Evolutionary conservation across 306 rosid species (phyloP).

Genomic region (Vachellia pachyceras): DNA sequence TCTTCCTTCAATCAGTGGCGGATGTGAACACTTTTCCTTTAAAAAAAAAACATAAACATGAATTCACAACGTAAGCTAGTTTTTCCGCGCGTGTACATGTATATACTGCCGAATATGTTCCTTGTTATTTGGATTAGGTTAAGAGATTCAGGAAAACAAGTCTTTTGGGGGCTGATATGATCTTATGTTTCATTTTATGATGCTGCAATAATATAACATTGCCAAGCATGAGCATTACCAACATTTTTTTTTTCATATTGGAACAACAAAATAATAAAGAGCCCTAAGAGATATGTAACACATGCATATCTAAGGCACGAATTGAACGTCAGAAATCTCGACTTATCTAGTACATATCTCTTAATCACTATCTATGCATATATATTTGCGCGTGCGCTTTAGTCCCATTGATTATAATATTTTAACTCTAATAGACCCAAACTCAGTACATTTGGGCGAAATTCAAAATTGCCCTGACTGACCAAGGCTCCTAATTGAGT

Average conservation of each 20-base stretch:
- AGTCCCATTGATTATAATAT: too few species aligned
- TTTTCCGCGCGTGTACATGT: background rate
- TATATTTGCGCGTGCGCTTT: too few species aligned
- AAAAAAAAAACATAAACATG: background rate
- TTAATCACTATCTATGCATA: too few species aligned
- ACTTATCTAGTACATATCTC: too few species aligned
- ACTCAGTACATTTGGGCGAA: too few species aligned
- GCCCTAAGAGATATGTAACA: too few species aligned
- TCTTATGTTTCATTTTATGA: background rate
- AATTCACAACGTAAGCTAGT: background rate
- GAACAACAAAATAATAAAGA: background rate
- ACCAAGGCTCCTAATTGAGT: too few species aligned
- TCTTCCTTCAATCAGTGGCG: background rate
- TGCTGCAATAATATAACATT: background rate
- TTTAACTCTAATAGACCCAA: too few species aligned
- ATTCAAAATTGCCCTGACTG: too few species aligned
- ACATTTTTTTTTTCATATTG: background rate
- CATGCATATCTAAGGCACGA: too few species aligned
- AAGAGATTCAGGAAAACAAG: background rate
- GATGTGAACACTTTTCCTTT: background rate
- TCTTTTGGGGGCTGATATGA: background rate
- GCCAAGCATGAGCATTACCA: background rate
- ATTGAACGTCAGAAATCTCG: too few species aligned
- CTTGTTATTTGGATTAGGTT: background rate
- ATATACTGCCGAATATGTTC: background rate